A percentile compares a stretch with the other conserved stretches of the same genome.
These are phyloP conservation scores for Magnusiomyces tetraspermus DNA, from an alignment of 1,139 yeast species.

Conservation along the genomic window DNA sequence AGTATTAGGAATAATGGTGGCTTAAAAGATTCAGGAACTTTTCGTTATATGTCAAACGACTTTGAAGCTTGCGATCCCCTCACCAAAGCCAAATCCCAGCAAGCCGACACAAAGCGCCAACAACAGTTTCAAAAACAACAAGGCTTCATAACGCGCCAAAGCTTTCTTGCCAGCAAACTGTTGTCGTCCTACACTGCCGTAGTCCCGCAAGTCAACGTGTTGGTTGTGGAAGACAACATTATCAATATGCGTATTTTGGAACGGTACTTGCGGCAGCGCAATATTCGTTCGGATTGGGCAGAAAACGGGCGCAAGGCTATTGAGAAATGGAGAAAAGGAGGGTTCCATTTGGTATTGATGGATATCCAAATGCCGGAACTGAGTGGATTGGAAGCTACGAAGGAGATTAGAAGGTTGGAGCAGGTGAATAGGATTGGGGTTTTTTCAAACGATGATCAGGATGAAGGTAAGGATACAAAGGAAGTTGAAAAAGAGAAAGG, in stretches of 20 bases:
- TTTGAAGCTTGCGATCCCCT: too few species aligned
- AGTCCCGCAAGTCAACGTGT: conserved; percentile 72
- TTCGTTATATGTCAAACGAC: too few species aligned
- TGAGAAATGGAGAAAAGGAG: conserved; percentile 90
- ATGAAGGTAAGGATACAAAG: too few species aligned
- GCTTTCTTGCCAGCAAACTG: not conserved
- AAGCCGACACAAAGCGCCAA: not conserved
- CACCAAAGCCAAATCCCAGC: too few species aligned
- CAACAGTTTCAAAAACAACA: not conserved
- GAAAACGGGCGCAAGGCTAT: conserved; percentile 89
- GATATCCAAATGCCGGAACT: conserved; percentile 90
- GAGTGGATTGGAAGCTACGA: conserved; percentile 88
- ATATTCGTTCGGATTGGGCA: conserved; percentile 78
- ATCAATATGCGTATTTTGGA: conserved; percentile 90
- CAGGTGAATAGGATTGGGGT: conserved; percentile 75
- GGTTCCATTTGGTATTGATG: conserved; percentile 86
- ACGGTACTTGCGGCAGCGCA: conserved; percentile 75
- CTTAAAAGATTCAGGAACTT: too few species aligned
- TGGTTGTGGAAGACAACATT: conserved; percentile 92
- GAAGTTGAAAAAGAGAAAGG: too few species aligned
- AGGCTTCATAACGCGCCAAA: not conserved
- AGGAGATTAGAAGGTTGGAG: conserved; percentile 77
- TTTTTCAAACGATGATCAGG: conserved; percentile 40
- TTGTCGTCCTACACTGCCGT: conserved; percentile 13
- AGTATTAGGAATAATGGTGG: too few species aligned